Evolutionary conservation across 768 basidiomycete genomes (phyloP), one percentile per base, ranked within the genome.

Genomic region (Boletus barrowsii): DNA sequence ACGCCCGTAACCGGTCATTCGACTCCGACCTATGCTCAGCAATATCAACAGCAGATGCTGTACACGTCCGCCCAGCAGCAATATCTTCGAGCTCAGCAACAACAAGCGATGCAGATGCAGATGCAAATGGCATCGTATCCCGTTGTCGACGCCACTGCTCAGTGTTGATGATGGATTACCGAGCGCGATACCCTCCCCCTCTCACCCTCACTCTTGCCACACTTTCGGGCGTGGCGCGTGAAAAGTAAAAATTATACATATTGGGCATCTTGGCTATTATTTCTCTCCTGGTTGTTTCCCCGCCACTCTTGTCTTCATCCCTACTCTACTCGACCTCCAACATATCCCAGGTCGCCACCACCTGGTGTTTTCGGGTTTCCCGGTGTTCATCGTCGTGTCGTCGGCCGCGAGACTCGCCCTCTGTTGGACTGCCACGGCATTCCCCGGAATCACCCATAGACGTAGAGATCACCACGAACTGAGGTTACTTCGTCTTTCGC

Each of bases 201-300:
- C 41, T 14, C n/a, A 15, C 17, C 17, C 22, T 42, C n/a, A 15
- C 17, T 18, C 22, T 42, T 13, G 33, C 22, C 42, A 29, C 26
- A 26, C 17, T 8, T 29, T 29, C 29, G 8, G 29, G 29, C 8
- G 35, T 39, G 58, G 42, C 20, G 44, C 13, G 5, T 17, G 47
- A 71, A 69, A 71, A 71, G 68, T 71, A 69, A 69, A 71, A 69
- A 65, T 60, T 71, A 69, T 69, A 64, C 67, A 67, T 69, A 71
- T 69, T 67, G 67, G 58, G 68, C 63, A 54, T 62, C 51, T 64
- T 69, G 67, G 63, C 61, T 66, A 64, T 62, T 64, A 60, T 63
- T 51, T 3, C 46, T 61, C 42, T 47, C 30, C 51, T 41, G 48
- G 39, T 53, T 43, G 53, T 58, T 40, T 41, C 62, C 37, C 42